Percentiles rank a stretch among this genome's conserved stretches.
Conservation (phyloP, 106 monocot species). For the Dendrobium officinale region DNA sequence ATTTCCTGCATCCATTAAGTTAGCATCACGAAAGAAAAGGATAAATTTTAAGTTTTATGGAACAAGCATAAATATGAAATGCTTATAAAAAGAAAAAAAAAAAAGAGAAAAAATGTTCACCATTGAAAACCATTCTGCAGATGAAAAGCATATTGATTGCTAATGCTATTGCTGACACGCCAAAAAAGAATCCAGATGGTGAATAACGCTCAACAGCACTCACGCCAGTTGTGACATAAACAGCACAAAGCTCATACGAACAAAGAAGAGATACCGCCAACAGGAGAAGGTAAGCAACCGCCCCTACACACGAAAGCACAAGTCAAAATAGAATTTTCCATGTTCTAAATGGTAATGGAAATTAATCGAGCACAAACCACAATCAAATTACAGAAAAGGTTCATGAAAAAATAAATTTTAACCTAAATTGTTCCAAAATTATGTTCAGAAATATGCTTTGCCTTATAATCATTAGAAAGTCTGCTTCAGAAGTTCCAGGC, state of each 20-base stretch:
- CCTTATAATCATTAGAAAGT: background rate
- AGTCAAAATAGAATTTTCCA: background rate
- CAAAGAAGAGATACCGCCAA: constrained; percentile 80
- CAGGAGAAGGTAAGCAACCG: constrained; percentile 88
- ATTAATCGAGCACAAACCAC: background rate
- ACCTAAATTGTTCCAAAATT: background rate
- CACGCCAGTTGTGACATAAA: constrained; percentile 84
- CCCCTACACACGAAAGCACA: constrained; percentile 44
- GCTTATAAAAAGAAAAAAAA: background rate
- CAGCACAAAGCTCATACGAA: constrained; percentile 93
- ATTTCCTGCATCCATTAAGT: constrained; percentile 41
- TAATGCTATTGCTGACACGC: constrained; percentile 79
- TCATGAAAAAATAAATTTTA: background rate
- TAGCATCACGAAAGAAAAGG: background rate
- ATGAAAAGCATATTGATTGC: constrained; percentile 98
- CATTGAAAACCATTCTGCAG: constrained; percentile 90
- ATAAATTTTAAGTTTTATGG: background rate
- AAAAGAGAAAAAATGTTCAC: constrained; percentile 30
- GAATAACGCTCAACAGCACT: constrained; percentile 80
- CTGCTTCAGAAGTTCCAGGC: background rate
- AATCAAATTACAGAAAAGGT: background rate
- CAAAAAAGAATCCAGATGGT: constrained; percentile 96
- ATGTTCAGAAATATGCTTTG: background rate
- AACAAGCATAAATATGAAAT: background rate
- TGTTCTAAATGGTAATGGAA: background rate